Evolutionary conservation across 164 flowering plant genomes (phyloP).

Genomic region (Aristolochia californica): DNA sequence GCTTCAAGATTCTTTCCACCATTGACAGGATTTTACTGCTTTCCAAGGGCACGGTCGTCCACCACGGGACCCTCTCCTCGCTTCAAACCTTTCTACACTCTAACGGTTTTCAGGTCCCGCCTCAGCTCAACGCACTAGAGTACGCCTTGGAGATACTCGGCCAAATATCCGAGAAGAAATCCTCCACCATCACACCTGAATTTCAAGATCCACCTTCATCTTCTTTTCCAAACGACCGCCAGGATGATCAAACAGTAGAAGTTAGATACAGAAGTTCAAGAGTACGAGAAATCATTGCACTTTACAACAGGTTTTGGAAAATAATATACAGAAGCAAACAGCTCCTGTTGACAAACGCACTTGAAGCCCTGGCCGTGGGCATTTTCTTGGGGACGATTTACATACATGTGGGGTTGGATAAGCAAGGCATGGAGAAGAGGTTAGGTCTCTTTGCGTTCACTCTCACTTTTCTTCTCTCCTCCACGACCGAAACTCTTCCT

Average conservation of each 20-base stretch:
- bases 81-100: slow-evolving; percentile 31
- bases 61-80: slow-evolving; percentile 65
- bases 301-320: slow-evolving; percentile 69
- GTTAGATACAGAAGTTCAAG: slow-evolving; percentile 53
- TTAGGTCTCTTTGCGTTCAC: slow-evolving; percentile 95
- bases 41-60: slow-evolving; percentile 52
- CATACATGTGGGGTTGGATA: slow-evolving; percentile 60
- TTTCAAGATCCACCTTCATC: too few relatives aligned
- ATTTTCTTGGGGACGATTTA: slow-evolving; percentile 81
- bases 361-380: slow-evolving; percentile 80
- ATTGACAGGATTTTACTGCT: slow-evolving; percentile 58
- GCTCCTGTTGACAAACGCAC: slow-evolving; percentile 60
- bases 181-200: slow-evolving; percentile 68
- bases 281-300: slow-evolving; percentile 39
- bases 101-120: slow-evolving; percentile 60
- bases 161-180: slow-evolving; percentile 66
- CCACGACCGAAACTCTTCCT: slow-evolving; percentile 88
- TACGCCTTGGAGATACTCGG: slow-evolving; percentile 77
- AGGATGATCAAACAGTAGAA: background rate
- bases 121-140: slow-evolving; percentile 48
- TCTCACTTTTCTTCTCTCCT: slow-evolving; percentile 87
- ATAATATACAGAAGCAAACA: slow-evolving; percentile 83
- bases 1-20: slow-evolving; percentile 65
- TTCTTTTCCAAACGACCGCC: slow-evolving; percentile 38
- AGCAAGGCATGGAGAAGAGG: slow-evolving; percentile 69